Conservation (phyloP, 2,329 filamentous ascomycete species). For the Clonostachys rhizophaga region DNA sequence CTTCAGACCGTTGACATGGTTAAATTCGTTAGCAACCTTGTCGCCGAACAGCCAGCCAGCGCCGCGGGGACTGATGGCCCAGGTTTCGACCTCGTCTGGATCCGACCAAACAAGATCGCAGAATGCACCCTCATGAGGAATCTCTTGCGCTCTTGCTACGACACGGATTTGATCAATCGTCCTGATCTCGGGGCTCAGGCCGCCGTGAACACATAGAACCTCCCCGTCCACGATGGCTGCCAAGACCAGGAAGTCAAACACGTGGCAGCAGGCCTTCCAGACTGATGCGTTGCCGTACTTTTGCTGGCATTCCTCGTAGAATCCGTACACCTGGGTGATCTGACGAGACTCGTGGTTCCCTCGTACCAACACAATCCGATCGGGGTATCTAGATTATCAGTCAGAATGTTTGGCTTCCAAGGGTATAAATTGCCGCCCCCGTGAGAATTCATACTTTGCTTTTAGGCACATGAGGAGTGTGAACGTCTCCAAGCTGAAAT, state of each 20-base stretch:
- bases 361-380: slow-evolving; percentile 91
- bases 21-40: slow-evolving; percentile 95
- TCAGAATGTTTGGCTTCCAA: background rate
- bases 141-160: slow-evolving; percentile 94
- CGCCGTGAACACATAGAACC: slow-evolving; percentile 97
- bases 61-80: slow-evolving; percentile 88
- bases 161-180: slow-evolving; percentile 99
- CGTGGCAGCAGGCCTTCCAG: slow-evolving; percentile 99
- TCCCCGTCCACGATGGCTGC: slow-evolving; percentile 97
- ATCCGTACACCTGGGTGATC: slow-evolving; percentile 97
- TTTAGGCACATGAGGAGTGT: slow-evolving; percentile 96
- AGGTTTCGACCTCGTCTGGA: slow-evolving; percentile 94
- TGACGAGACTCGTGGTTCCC: slow-evolving; percentile 97
- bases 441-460: slow-evolving; percentile 42
- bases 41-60: slow-evolving; percentile 98
- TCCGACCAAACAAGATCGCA: slow-evolving; percentile 98
- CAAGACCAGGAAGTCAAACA: slow-evolving; percentile 96
- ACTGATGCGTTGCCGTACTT: slow-evolving; percentile 99
- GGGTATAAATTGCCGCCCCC: background rate
- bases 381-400: slow-evolving; percentile 66
- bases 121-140: slow-evolving; percentile 97
- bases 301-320: slow-evolving; percentile 96
- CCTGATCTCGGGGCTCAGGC: slow-evolving; percentile 83
- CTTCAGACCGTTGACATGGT: slow-evolving; percentile 93
- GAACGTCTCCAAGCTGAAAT: slow-evolving; percentile 98